Percentiles rank a stretch among this genome's conserved stretches.
phyloP scores from a whole-genome alignment of 176 grass and related monocot species.

The Dendrocalamus sinicus region DNA sequence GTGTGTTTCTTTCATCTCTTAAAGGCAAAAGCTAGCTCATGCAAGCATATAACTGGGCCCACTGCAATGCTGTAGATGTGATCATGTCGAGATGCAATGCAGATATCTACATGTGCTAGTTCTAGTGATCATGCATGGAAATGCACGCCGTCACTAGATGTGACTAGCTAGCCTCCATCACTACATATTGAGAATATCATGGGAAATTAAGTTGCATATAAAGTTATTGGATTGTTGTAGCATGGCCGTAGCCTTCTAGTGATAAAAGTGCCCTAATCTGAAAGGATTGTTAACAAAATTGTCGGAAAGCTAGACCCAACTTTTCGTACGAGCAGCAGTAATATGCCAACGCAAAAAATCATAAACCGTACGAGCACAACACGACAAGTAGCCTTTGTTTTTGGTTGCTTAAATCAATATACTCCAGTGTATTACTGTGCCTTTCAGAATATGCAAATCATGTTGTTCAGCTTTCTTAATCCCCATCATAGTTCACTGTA shows the following conservation, averaged over 20 bases:
- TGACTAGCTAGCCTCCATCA: slow-evolving; percentile 11
- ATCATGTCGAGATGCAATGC: neutral
- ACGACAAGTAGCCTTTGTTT: neutral
- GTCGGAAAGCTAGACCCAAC: neutral
- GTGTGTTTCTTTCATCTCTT: neutral
- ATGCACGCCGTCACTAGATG: neutral
- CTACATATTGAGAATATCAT: slow-evolving; percentile 15
- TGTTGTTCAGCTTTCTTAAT: neutral
- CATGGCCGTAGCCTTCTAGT: neutral
- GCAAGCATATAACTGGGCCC: neutral
- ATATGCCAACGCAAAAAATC: neutral
- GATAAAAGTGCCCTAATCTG: slow-evolving; percentile 31
- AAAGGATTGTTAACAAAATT: slow-evolving; percentile 32
- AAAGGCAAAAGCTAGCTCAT: neutral
- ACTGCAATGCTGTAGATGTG: neutral
- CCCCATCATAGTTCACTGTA: neutral
- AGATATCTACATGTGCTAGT: neutral
- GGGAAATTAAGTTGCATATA: neutral
- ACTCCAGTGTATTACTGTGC: neutral
- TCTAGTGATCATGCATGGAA: slow-evolving; percentile 4
- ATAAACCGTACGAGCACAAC: neutral
- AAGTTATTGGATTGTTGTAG: neutral
- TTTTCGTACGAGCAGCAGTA: slow-evolving; percentile 20
- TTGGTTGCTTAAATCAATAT: neutral
- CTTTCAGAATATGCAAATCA: neutral